Base-by-base conservation (phyloP, 345 rosid genomes). In the Eucalyptus marginata region DNA sequence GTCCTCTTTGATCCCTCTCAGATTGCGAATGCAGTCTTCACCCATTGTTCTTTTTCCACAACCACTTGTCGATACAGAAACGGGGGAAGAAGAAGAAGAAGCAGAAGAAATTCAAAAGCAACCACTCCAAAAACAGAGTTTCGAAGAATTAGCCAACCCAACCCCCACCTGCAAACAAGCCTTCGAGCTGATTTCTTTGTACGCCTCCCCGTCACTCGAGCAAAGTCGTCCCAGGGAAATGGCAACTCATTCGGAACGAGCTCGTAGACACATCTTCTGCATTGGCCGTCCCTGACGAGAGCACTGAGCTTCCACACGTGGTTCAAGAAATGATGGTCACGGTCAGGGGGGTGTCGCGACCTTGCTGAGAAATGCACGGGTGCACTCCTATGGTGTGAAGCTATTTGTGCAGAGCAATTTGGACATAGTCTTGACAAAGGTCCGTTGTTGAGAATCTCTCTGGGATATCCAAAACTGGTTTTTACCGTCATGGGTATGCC, bases 381-480 rank as follows among this genome's bases (percentile, higher is more conserved):
- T 93, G 5, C 93, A 94, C 83, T 92, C 96, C 10, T 96, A 92
- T 93, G 93, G 94, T 87, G 98, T 98, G n/a, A 96, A 96, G 96
- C 97, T 97, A 24, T 90, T 96, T 93, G 96, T 97, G 98, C 99
- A 96, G 92, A 96, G 99, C 87, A 97, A 96, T 92, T 91, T 96
- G 87, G 99, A 96, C 89, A 92, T 94, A 5, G 86, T 96, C 81
- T 92, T 94, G 2, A 89, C 95, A 2, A 97, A 91, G 87, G 91
- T 96, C 62, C 96, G 94, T 59, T 81, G 83, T 1, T 95, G 94
- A 93, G 92, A 93, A 92, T 84, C 93, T 97, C 27, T 90, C 95
- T 51, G 94, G 93, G 91, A 89, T 97, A 90, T 96, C 94, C 93
- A 91, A 94, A 11, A 92, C 96, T 49, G 97, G 98, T 88, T 90